Evolutionary conservation across 2,329 filamentous ascomycete species (phyloP).

Genomic region (Cercospora sp.): DNA sequence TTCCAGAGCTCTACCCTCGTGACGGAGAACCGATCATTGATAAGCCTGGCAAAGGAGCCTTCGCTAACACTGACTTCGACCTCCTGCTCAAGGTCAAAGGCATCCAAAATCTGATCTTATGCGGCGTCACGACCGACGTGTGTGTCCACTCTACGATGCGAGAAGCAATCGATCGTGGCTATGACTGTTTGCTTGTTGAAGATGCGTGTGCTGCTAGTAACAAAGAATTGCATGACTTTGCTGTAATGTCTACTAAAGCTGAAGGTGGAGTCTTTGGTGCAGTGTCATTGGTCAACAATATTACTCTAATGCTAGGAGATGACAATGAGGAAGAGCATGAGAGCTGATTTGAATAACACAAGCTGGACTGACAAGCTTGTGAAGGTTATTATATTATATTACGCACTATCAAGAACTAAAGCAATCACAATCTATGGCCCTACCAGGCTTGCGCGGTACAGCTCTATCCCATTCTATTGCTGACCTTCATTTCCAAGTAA

Average conservation of each 20-base stretch:
- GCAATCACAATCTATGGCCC: neutral
- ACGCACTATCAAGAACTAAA: neutral
- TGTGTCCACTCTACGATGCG: constrained; percentile 58
- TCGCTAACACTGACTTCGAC: constrained; percentile 57
- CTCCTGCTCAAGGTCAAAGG: constrained; percentile 53
- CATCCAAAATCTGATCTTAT: constrained; percentile 54
- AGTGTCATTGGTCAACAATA: constrained; percentile 22
- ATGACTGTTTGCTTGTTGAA: constrained; percentile 54
- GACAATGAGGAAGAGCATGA: neutral
- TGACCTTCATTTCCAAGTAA: neutral
- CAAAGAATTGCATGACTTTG: constrained; percentile 43
- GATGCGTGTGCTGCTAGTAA: constrained; percentile 51
- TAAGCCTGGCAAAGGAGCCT: constrained; percentile 57
- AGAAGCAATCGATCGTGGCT: constrained; percentile 58
- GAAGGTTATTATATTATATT: neutral
- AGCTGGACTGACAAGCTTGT: neutral
- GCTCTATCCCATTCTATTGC: neutral
- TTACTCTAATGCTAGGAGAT: constrained; percentile 9
- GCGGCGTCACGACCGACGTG: constrained; percentile 58
- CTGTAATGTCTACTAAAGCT: constrained; percentile 48
- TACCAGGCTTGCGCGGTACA: neutral
- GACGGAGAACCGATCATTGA: constrained; percentile 54
- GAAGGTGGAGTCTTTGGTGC: constrained; percentile 40
- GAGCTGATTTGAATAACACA: neutral
- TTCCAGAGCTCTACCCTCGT: constrained; percentile 54